phyloP scores from a whole-genome alignment of 257 asterid species.

The Solanum ahanhuiri region DNA sequence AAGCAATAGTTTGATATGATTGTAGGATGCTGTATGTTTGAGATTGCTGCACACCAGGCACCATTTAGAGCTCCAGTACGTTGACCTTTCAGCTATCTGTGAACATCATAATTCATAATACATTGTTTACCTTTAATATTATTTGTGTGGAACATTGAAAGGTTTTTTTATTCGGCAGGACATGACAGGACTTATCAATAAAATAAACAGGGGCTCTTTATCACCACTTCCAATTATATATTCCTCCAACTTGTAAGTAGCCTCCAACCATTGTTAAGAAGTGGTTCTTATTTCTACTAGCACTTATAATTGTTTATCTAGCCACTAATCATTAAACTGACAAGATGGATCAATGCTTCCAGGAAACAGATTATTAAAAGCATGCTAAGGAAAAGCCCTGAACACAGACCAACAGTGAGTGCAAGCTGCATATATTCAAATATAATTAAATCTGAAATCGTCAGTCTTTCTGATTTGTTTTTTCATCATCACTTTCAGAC shows the following conservation, averaged over 20 bases:
- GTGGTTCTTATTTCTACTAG: not conserved
- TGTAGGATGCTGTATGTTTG: conserved; percentile 92
- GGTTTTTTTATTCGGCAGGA: conserved; percentile 43
- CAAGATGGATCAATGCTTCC: conserved; percentile 9
- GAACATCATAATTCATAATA: not conserved
- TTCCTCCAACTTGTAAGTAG: conserved; percentile 76
- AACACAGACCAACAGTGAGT: conserved; percentile 82
- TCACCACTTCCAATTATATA: conserved; percentile 90
- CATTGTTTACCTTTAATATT: not conserved
- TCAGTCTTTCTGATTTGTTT: not conserved
- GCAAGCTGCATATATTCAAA: not conserved
- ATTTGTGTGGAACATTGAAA: conserved; percentile 2
- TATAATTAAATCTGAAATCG: not conserved
- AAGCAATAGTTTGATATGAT: not conserved
- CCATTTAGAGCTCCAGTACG: conserved; percentile 89
- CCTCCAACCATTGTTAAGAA: not conserved
- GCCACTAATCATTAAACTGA: not conserved
- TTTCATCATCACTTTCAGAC: conserved; percentile 31
- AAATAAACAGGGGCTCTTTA: conserved; percentile 69
- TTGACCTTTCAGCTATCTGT: not conserved
- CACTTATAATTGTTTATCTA: not conserved
- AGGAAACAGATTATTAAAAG: conserved; percentile 89
- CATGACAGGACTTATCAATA: conserved; percentile 86
- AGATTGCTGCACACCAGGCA: conserved; percentile 88
- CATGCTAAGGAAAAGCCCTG: conserved; percentile 93